Evolutionary conservation across 192 early-diverging fungal species (phyloP), one percentile per base, ranked within the genome.

Genomic region (Coemansia sp.): DNA sequence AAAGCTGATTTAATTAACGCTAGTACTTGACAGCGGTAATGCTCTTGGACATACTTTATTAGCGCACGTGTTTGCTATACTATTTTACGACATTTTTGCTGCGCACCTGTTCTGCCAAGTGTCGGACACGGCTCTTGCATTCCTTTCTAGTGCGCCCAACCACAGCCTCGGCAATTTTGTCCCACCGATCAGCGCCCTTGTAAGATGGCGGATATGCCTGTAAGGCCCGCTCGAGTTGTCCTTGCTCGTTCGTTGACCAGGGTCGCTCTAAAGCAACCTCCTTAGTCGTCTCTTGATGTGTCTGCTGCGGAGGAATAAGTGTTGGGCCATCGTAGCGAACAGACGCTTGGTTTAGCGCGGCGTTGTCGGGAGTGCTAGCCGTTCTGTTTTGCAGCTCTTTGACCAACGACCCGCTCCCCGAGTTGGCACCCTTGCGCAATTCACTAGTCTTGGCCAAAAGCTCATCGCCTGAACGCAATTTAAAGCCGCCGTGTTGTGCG

Each of bases 391-490:
- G 79, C 12, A 86, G 62, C 60, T 66, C 72, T 20, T 76, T 72
- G 34, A 86, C 79, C 46, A 80, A 46, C 44, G 70, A 68, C 44
- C 70, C 80, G 44, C 72, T 75, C 33, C 82, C 55, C 29, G 78
- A 68, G 60, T 41, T 55, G 64, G 50, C 74, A 36, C 90, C 90
- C 68, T 90, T 86, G 60, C 92, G 88, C 52, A 95, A 75, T 10
- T 88, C 87, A 53, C 88, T 91, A 13, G 87, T 88, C 71, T 89
- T 91, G 41, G 80, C 73, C 55, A 95, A 90, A 72, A 92, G 84
- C 50, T 95, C 94, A 15, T 93, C 90, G 22, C 87, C 71, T 10
- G 83, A 76, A 16, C 89, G 87, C 12, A 76, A 62, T 3, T 87
- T 79, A 31, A 89, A 79, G 16, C 89, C 87, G 34, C 89, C 86